A percentile compares a stretch with the other conserved stretches of the same genome.
These are phyloP conservation scores for Filobasidium uniguttulatum DNA, from an alignment of 1,284 basidiomycete species.

Conservation along the genomic window DNA sequence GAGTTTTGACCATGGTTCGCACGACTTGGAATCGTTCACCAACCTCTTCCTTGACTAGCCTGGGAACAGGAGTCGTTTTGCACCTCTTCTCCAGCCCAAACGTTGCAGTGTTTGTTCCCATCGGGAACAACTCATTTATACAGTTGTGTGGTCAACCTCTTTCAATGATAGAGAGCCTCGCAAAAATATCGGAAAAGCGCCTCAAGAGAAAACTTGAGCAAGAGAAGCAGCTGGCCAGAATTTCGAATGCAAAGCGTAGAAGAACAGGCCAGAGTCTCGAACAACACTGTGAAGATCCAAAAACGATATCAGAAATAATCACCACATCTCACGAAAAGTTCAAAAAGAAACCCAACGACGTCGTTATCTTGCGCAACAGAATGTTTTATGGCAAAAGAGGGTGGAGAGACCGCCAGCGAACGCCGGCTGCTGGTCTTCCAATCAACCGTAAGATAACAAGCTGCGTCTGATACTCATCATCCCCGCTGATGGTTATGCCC, in stretches of 20 bases:
- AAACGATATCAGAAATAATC: not conserved
- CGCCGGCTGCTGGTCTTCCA: constrained; percentile 26
- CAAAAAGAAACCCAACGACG: constrained; percentile 17
- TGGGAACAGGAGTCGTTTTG: constrained; percentile 36
- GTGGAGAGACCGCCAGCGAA: constrained; percentile 9
- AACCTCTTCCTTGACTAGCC: constrained; percentile 16
- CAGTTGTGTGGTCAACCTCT: constrained; percentile 40
- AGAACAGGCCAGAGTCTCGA: not conserved
- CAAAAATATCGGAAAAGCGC: not conserved
- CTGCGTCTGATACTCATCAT: too few species aligned
- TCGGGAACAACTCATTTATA: constrained; percentile 38
- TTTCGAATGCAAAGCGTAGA: not conserved
- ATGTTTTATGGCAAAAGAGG: constrained; percentile 33
- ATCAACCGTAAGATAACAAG: constrained; percentile 19
- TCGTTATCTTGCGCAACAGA: constrained; percentile 22
- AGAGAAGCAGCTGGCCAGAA: not conserved
- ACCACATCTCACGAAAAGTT: not conserved
- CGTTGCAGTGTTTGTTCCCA: constrained; percentile 36
- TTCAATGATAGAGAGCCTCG: constrained; percentile 20
- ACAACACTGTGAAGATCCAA: too few species aligned
- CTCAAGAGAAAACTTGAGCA: constrained; percentile 5
- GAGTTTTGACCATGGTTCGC: not conserved
- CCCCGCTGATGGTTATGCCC: too few species aligned
- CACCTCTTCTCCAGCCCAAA: constrained; percentile 32
- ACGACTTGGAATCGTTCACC: not conserved